These are phyloP conservation scores for Quillaja saponaria DNA, from an alignment of 306 rosid species.

Conservation along the genomic window DNA sequence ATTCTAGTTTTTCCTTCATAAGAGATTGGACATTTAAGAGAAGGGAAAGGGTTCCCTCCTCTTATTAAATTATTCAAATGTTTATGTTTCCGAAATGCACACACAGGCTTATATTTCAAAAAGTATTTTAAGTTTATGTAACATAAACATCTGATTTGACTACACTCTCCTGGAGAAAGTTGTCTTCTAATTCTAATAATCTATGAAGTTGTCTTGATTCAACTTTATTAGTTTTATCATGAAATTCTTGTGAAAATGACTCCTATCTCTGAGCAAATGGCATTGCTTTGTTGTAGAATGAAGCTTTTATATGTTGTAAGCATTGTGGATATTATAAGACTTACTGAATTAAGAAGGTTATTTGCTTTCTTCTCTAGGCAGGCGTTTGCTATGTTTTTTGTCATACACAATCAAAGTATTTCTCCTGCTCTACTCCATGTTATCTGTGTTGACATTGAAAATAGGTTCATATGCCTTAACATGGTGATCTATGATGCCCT, in stretches of 20 bases:
- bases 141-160: background rate
- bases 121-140: background rate
- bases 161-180: constrained; percentile 22
- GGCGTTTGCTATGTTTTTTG: too few relatives aligned
- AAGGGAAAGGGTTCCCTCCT: constrained; percentile 16
- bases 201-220: constrained; percentile 15
- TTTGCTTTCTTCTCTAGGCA: too few relatives aligned
- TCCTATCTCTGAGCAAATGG: constrained; percentile 7
- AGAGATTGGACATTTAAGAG: constrained; percentile 7
- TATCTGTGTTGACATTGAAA: too few relatives aligned
- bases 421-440: too few relatives aligned
- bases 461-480: too few relatives aligned
- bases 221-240: constrained; percentile 3
- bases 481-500: too few relatives aligned
- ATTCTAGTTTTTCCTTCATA: constrained; percentile 11
- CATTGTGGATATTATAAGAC: too few relatives aligned
- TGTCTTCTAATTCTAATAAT: background rate
- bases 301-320: background rate
- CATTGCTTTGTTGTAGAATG: constrained; percentile 2
- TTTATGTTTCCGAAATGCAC: background rate
- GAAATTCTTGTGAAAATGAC: background rate
- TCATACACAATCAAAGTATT: too few relatives aligned
- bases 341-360: too few relatives aligned
- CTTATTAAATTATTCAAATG: background rate
- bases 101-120: constrained; percentile 18